A percentile compares a stretch with the other conserved stretches of the same genome.
These are phyloP conservation scores for Scleroderma citrinum DNA, from an alignment of 768 basidiomycete species.

Conservation along the genomic window DNA sequence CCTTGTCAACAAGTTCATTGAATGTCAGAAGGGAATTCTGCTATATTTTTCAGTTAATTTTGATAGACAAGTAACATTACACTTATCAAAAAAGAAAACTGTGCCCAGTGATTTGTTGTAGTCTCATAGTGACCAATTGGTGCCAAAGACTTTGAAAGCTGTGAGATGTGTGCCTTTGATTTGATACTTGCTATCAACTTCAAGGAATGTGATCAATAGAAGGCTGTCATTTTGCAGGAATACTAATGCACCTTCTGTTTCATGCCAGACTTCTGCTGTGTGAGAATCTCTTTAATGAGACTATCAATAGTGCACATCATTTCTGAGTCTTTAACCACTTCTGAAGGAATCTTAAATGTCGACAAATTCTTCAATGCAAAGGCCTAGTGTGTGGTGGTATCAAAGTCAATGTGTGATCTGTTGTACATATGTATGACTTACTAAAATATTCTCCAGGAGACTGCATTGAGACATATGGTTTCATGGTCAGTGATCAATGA, in stretches of 20 bases:
- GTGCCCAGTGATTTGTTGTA: constrained; percentile 4
- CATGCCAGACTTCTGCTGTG: background rate
- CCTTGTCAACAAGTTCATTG: background rate
- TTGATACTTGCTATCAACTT: too few relatives aligned
- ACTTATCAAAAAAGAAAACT: constrained; percentile 5
- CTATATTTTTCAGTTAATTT: background rate
- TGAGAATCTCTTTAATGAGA: constrained; percentile 3
- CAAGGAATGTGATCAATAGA: too few relatives aligned
- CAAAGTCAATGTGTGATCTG: background rate
- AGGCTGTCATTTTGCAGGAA: too few relatives aligned
- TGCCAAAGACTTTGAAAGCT: background rate
- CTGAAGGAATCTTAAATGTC: background rate
- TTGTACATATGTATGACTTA: background rate
- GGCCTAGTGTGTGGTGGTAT: background rate
- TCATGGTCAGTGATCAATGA: too few relatives aligned
- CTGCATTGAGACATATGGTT: background rate
- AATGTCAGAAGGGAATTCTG: background rate
- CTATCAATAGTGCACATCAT: background rate
- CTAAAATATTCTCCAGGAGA: background rate
- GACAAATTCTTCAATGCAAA: background rate
- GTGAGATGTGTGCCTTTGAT: background rate
- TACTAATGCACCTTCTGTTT: constrained; percentile 1
- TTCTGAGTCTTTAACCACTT: background rate
- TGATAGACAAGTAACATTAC: background rate
- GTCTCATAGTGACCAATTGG: constrained; percentile 1